These are phyloP conservation scores for Trichoderma sp. DNA, from an alignment of 2,329 filamentous ascomycete species.

Conservation along the genomic window DNA sequence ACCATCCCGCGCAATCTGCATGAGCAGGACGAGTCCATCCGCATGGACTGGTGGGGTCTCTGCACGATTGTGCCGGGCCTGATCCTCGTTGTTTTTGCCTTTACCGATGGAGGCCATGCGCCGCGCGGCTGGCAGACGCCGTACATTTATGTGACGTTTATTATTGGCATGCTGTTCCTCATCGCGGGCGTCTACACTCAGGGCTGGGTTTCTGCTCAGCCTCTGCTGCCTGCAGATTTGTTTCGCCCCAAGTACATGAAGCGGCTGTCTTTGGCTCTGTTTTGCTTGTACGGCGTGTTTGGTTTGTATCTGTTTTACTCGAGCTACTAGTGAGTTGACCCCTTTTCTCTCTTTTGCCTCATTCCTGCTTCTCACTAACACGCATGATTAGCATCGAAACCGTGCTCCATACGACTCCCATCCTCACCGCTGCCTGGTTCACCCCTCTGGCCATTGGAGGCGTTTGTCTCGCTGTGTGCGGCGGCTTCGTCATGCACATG, in stretches of 20 bases:
- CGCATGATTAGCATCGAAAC: conserved; percentile 50
- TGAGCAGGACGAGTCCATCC: conserved; percentile 25
- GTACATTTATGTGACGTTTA: conserved; percentile 65
- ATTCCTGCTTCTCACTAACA: neutral
- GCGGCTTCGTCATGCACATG: conserved; percentile 65
- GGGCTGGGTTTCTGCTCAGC: conserved; percentile 64
- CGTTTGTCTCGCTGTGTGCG: conserved; percentile 58
- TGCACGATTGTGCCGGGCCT: conserved; percentile 61
- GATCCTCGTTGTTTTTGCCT: conserved; percentile 68
- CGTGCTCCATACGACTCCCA: conserved; percentile 55
- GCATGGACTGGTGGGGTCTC: conserved; percentile 69
- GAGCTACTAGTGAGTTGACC: conserved; percentile 57
- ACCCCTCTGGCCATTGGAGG: conserved; percentile 66
- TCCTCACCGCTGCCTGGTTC: conserved; percentile 67
- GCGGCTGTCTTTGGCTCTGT: conserved; percentile 56
- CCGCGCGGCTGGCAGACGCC: conserved; percentile 68
- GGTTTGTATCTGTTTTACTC: conserved; percentile 68
- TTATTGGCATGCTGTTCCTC: conserved; percentile 60
- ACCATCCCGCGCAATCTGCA: conserved; percentile 38
- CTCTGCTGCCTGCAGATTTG: conserved; percentile 66
- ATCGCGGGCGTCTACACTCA: conserved; percentile 65
- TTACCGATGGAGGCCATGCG: conserved; percentile 70
- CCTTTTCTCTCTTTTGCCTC: neutral
- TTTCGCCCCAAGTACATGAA: conserved; percentile 69
- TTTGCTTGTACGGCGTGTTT: conserved; percentile 66